A percentile compares a stretch with the other conserved stretches of the same genome.
Evolutionary conservation across 2,329 filamentous ascomycete species (phyloP).

Genomic region (Alternaria novae-zelandiae): DNA sequence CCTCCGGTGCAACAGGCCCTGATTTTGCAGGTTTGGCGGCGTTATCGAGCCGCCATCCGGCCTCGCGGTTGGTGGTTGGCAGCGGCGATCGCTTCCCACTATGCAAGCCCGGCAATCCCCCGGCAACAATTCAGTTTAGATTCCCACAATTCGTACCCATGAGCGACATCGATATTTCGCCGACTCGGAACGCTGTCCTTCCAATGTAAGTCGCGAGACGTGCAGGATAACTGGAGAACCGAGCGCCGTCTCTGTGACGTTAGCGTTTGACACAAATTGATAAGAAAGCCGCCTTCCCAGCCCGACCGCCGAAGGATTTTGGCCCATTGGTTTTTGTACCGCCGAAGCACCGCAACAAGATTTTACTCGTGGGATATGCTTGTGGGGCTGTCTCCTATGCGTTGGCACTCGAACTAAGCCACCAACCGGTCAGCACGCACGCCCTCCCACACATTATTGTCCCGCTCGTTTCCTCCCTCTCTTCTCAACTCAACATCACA

Average conservation of each 20-base stretch:
- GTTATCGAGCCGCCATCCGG: conserved; percentile 28
- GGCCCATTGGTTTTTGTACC: conserved; percentile 44
- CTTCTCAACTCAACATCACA: conserved; percentile 28
- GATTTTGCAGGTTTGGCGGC: conserved; percentile 24
- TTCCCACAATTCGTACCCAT: conserved; percentile 21
- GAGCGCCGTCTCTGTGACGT: conserved; percentile 27
- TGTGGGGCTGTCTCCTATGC: conserved; percentile 46
- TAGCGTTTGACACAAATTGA: conserved; percentile 31
- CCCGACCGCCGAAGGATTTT: conserved; percentile 19
- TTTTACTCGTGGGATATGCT: conserved; percentile 32
- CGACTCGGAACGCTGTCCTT: conserved; percentile 25
- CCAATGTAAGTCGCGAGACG: conserved; percentile 21
- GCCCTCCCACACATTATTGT: conserved; percentile 34
- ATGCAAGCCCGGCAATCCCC: conserved; percentile 28
- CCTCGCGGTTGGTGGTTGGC: conserved; percentile 16
- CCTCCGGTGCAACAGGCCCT: conserved; percentile 11
- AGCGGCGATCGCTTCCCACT: conserved; percentile 39
- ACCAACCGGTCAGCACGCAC: conserved; percentile 41
- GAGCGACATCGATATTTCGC: conserved; percentile 32
- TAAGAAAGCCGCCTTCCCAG: conserved; percentile 44
- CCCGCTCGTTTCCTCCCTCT: conserved; percentile 36
- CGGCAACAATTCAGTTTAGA: conserved; percentile 29
- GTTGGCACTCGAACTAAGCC: conserved; percentile 45
- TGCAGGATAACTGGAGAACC: conserved; percentile 23
- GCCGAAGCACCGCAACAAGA: conserved; percentile 30